Base-by-base conservation (phyloP, 768 basidiomycete species). In the Calocybe gangraenosa region DNA sequence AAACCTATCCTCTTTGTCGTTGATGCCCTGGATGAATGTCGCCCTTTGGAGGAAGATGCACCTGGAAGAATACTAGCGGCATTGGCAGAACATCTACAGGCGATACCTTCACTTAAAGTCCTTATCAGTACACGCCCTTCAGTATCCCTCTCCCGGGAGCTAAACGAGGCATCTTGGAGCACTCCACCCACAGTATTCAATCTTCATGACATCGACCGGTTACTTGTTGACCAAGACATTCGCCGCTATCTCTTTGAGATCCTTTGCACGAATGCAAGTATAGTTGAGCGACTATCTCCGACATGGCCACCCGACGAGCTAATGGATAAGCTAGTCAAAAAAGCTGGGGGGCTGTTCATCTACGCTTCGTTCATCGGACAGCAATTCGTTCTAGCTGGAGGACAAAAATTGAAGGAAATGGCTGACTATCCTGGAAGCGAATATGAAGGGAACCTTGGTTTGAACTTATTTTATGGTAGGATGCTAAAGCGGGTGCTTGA, bases 21-120 rank as follows among this genome's bases (percentile, higher is more conserved):
- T 25, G 58, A 59, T 44, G 58, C 52, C 1, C 42, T 59, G 4
- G 55, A 58, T 36, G 57, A 58, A 36, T 59, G 57, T 37, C 23
- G 40, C n/a, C 47, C 47, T 15, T 37, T 43, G 35, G 46, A 48
- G 19, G 44, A 35, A 9, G 46, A 45, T 15, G 48, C 47, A 5
- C 44, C 53, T 1, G 39, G 33, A 13, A 46, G 47, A 35, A 40
- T 58, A 7, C 33, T 57, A 10, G 28, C 17, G 10, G 47, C 50
- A 10, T 43, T 56, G 15, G 32, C 42, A 15, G 36, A 47, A n/a
- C 49, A 53, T 30, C 35, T 53, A 10, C 45, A 41, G 40, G 38
- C 44, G 21, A 23, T 50, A 15, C 52, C 52, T 28, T 42, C 31
- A 25, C 46, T 53, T 2, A 53, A 53, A 41, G 46, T 53, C 18